A percentile compares a stretch with the other conserved stretches of the same genome.
Conservation (phyloP, 306 rosid species). For the Dalbergia cultrata region DNA sequence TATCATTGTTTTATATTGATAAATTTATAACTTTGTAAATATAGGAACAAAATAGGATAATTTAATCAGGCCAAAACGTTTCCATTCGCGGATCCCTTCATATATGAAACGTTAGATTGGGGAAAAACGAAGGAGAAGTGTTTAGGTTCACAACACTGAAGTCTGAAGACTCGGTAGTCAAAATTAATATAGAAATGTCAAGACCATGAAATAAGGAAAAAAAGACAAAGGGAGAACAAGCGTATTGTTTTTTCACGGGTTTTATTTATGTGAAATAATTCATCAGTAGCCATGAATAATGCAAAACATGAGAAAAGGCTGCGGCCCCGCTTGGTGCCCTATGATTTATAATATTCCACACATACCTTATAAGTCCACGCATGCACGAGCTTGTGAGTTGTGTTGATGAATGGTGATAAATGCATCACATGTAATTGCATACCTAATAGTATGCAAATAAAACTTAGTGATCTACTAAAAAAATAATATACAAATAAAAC, state of each 20-base stretch:
- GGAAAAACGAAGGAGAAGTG: not conserved
- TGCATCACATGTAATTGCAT: conserved; percentile 47
- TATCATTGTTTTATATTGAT: too few species aligned
- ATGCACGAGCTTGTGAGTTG: conserved; percentile 50
- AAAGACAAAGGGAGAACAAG: too few species aligned
- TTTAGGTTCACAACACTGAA: not conserved
- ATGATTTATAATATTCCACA: not conserved
- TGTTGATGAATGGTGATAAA: conserved; percentile 40
- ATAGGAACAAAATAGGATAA: not conserved
- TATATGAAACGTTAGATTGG: not conserved
- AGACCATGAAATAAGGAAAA: not conserved
- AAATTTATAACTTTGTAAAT: not conserved
- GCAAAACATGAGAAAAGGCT: conserved; percentile 50
- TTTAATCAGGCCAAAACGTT: not conserved
- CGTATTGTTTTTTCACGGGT: too few species aligned
- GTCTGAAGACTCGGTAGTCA: not conserved
- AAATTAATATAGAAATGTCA: not conserved
- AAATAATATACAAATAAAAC: too few species aligned
- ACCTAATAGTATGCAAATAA: not conserved
- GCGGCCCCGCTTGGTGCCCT: conserved; percentile 53
- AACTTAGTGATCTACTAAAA: not conserved
- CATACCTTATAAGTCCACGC: conserved; percentile 36
- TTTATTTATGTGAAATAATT: too few species aligned
- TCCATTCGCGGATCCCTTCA: not conserved
- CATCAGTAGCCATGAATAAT: not conserved